Percentiles rank a stretch among this genome's conserved stretches.
Evolutionary conservation across 2,329 filamentous ascomycete genomes (phyloP).

Genomic region (Cadophora sp.): DNA sequence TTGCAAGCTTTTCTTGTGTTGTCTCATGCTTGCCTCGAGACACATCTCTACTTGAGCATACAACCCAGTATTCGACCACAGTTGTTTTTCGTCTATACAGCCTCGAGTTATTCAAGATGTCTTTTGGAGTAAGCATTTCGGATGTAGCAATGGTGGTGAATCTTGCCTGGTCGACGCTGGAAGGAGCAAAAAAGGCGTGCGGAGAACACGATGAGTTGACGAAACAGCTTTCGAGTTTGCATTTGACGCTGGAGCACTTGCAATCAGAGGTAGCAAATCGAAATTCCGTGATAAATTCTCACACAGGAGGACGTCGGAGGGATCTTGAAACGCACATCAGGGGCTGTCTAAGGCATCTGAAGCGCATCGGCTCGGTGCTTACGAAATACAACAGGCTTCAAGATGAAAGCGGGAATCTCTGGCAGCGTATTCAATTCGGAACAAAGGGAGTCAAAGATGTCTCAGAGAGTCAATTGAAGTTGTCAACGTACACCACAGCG

Average conservation of each 20-base stretch:
- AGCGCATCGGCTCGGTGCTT: background rate
- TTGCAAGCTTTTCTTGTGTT: background rate
- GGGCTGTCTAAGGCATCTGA: conserved; percentile 12
- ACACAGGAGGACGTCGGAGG: conserved; percentile 11
- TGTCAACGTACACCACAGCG: conserved; percentile 22
- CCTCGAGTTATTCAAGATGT: conserved; percentile 3
- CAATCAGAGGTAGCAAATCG: conserved; percentile 59
- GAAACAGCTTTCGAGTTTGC: conserved; percentile 54
- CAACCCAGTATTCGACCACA: background rate
- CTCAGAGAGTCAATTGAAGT: conserved; percentile 12
- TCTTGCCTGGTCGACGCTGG: conserved; percentile 14
- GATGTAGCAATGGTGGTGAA: conserved; percentile 10
- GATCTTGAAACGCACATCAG: conserved; percentile 19
- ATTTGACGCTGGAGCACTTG: conserved; percentile 59
- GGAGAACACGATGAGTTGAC: conserved; percentile 54
- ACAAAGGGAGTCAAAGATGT: conserved; percentile 24
- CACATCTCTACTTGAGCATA: background rate
- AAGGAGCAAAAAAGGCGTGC: conserved; percentile 48
- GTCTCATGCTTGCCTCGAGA: background rate
- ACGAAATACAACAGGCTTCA: background rate
- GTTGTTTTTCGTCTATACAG: background rate
- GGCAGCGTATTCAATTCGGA: conserved; percentile 21
- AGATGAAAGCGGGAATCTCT: background rate
- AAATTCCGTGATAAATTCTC: conserved; percentile 57
- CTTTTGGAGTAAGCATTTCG: conserved; percentile 7